Evolutionary conservation across 108 stramenopile genomes (phyloP), one percentile per base, ranked within the genome.

Genomic region (Cyclotella baltica): DNA sequence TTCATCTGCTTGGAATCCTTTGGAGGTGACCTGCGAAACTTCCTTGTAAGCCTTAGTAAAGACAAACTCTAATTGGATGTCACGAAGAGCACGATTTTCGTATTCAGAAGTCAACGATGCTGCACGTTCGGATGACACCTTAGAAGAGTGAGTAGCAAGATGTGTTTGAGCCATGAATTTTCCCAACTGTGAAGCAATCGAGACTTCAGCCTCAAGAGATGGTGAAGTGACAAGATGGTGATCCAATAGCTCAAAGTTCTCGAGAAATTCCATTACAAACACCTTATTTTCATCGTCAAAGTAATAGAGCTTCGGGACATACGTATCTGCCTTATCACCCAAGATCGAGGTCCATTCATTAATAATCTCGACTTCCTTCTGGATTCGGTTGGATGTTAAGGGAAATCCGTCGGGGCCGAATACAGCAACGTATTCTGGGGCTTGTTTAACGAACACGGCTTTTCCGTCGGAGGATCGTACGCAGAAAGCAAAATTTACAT

Each of bases 201-300:
- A 52, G 4, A 51, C 23, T n/a, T 77, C 77, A 6, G 85, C 53
- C 40, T 73, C 36, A 23, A 43, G 55, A 51, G 68, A 52, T 16
- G 70, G 71, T 19, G 80, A 77, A 23, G 87, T 61, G 70, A 92
- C 88, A 66, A 94, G 78, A 30, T 89, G 84, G 65, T 92, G 89
- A 72, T 94, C 93, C 56, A 94, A 76, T 36, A 94, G 75, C 10
- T 75, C 68, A 52, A 72, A 89, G 20, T 83, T 84, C 23, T 90
- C 88, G 48, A 94, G 80, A 68, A 94, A 94, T 80, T 94, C 90
- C 93, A 94, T 94, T n/a, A 90, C 81, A 51, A 94, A 86, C 47
- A 89, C 87, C 86, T 89, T 90, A 61, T 83, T 77, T 77, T 69
- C 69, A 77, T 78, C 70, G 52, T 94, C 93, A 75, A 92, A 92